A percentile compares a stretch with the other conserved stretches of the same genome.
Evolutionary conservation across 208 protist species (phyloP).

Genomic region (Jaenimonas drosophilae): DNA sequence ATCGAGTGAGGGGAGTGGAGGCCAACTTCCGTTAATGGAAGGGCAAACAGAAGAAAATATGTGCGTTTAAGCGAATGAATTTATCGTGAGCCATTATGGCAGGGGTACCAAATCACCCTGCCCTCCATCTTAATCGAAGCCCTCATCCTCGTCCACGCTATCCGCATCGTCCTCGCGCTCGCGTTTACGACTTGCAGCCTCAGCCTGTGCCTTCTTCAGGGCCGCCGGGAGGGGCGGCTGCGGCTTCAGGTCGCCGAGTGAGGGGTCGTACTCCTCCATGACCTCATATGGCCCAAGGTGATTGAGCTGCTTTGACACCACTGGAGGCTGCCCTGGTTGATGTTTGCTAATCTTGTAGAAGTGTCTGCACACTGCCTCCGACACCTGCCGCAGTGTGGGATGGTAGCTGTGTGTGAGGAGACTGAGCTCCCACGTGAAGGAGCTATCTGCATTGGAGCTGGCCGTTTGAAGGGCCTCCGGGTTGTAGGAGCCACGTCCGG

Average conservation of each 20-base stretch:
- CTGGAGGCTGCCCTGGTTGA: constrained; percentile 71
- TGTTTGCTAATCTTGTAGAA: constrained; percentile 76
- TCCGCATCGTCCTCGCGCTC: constrained; percentile 3
- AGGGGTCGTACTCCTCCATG: constrained; percentile 84
- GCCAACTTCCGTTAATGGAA: no score
- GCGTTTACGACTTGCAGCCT: constrained; percentile 10
- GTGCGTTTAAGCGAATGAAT: no score
- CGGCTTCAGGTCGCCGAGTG: constrained; percentile 65
- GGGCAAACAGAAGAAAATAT: no score
- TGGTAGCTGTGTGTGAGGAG: constrained; percentile 73
- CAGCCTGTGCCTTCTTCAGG: constrained; percentile 16
- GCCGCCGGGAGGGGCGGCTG: constrained; percentile 40
- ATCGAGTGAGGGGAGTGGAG: no score
- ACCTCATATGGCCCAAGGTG: constrained; percentile 83
- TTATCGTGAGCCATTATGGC: no score
- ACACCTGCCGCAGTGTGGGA: constrained; percentile 70
- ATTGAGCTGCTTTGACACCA: constrained; percentile 84
- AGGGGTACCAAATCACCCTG: no score
- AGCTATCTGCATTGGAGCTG: constrained; percentile 76
- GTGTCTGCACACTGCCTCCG: constrained; percentile 76
- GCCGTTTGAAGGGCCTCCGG: constrained; percentile 73
- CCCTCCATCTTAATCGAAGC: neutral
- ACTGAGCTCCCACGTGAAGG: constrained; percentile 84
- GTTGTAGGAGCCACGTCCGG: constrained; percentile 78
- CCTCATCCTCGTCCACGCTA: neutral